Conservation (phyloP, 2,329 filamentous ascomycete genomes). For the Didymella lethalis region DNA sequence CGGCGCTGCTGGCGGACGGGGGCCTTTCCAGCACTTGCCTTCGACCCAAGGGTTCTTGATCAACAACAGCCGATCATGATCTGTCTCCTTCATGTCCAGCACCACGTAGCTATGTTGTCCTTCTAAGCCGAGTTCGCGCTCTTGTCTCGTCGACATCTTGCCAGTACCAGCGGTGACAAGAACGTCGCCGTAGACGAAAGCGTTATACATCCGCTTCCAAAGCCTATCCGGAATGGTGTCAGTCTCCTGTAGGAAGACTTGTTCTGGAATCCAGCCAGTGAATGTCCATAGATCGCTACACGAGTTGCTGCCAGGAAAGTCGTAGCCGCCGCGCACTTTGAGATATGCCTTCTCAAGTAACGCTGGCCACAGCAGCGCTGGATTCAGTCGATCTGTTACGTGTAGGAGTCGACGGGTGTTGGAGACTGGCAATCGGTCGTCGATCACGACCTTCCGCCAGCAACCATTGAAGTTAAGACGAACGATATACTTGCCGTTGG, state of each 20-base stretch:
- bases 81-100: conserved; percentile 74
- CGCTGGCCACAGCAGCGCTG: conserved; percentile 86
- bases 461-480: conserved; percentile 97
- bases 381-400: conserved; percentile 85
- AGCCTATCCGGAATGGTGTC: conserved; percentile 78
- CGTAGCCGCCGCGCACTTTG: conserved; percentile 93
- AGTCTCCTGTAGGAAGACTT: conserved; percentile 86
- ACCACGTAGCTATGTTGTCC: conserved; percentile 95
- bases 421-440: conserved; percentile 85
- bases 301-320: conserved; percentile 97
- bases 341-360: conserved; percentile 95
- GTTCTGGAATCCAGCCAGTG: conserved; percentile 96
- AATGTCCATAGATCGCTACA: conserved; percentile 93
- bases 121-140: conserved; percentile 80
- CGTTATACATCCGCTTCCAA: conserved; percentile 78
- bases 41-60: conserved; percentile 97
- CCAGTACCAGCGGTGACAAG: conserved; percentile 92
- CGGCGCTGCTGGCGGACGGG: conserved; percentile 34
- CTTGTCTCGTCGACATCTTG: conserved; percentile 76
- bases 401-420: conserved; percentile 79
- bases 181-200: conserved; percentile 80
- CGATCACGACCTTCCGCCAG: conserved; percentile 84
- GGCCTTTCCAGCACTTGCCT: conserved; percentile 75
- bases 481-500: conserved; percentile 88
- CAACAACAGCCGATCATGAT: conserved; percentile 72